Percentiles rank a stretch among this genome's conserved stretches.
These are phyloP conservation scores for Phycomyces nitens DNA, from an alignment of 192 early-diverging fungal species.

Conservation along the genomic window DNA sequence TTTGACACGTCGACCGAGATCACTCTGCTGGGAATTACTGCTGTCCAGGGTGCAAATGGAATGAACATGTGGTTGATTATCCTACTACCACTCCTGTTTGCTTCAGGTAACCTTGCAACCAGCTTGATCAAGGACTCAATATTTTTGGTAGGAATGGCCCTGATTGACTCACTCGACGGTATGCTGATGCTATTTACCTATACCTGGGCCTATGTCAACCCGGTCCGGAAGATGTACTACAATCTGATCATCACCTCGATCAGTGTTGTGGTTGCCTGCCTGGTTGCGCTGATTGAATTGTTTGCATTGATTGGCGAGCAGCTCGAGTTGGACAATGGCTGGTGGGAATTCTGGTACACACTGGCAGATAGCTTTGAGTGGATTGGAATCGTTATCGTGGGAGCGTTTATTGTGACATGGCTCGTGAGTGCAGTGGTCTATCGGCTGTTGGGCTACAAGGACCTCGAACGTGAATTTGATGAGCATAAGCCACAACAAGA, in stretches of 20 bases:
- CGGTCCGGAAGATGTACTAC: slow-evolving; percentile 62
- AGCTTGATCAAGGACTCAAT: background rate
- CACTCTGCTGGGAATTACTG: slow-evolving; percentile 55
- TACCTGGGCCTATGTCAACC: slow-evolving; percentile 59
- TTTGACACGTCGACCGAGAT: slow-evolving; percentile 75
- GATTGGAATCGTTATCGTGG: slow-evolving; percentile 51
- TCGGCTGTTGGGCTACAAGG: slow-evolving; percentile 34
- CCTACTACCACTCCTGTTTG: slow-evolving; percentile 61
- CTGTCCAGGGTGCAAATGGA: slow-evolving; percentile 42
- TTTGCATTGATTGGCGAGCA: slow-evolving; percentile 47
- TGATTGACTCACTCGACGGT: slow-evolving; percentile 68
- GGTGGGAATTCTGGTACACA: slow-evolving; percentile 42
- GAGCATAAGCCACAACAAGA: slow-evolving; percentile 4
- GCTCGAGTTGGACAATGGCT: slow-evolving; percentile 34
- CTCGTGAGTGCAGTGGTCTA: slow-evolving; percentile 37
- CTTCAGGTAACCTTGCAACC: slow-evolving; percentile 41
- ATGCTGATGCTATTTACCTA: slow-evolving; percentile 64
- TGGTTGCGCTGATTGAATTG: slow-evolving; percentile 54
- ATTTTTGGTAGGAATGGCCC: slow-evolving; percentile 51
- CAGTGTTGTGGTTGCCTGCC: slow-evolving; percentile 57
- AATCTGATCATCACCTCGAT: slow-evolving; percentile 61
- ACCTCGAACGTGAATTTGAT: slow-evolving; percentile 37
- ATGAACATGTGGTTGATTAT: slow-evolving; percentile 51
- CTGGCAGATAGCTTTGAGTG: slow-evolving; percentile 46
- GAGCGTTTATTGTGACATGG: slow-evolving; percentile 42